phyloP scores from a whole-genome alignment of 345 rosid species.

The Syzygium jambos region DNA sequence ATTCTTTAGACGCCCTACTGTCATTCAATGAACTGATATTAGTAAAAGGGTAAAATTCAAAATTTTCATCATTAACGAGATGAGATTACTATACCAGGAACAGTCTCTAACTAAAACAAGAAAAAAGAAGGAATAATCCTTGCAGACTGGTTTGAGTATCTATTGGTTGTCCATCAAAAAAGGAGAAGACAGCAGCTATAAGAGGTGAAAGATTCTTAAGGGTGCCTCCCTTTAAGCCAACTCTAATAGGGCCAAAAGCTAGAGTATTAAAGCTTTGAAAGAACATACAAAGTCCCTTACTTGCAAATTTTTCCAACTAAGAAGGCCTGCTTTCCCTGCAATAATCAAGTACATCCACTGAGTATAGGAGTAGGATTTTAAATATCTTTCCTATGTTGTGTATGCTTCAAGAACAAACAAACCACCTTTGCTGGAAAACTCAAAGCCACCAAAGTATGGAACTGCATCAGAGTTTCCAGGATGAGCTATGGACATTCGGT shows the following conservation, averaged over 20 bases:
- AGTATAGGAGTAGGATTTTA: background rate
- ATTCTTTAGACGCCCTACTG: background rate
- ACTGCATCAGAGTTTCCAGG: constrained; percentile 19
- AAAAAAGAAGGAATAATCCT: background rate
- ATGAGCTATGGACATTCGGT: constrained; percentile 44
- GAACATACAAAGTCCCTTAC: constrained; percentile 47
- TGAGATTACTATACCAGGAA: background rate
- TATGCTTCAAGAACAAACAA: background rate
- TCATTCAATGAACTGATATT: background rate
- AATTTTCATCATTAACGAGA: background rate
- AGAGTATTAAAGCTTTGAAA: background rate
- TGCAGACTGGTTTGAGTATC: background rate
- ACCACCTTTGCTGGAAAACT: constrained; percentile 43
- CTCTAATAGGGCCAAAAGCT: background rate
- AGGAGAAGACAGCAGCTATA: background rate
- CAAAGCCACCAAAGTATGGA: constrained; percentile 42
- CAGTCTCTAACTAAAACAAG: background rate
- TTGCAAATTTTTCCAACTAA: constrained; percentile 31
- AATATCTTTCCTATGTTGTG: background rate
- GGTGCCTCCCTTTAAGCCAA: background rate
- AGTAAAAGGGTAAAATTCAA: background rate
- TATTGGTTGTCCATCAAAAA: background rate
- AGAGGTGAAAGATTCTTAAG: background rate
- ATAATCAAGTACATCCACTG: background rate
- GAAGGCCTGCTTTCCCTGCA: constrained; percentile 46